phyloP scores from a whole-genome alignment of 345 rosid species.

The Gossypium thurberi region DNA sequence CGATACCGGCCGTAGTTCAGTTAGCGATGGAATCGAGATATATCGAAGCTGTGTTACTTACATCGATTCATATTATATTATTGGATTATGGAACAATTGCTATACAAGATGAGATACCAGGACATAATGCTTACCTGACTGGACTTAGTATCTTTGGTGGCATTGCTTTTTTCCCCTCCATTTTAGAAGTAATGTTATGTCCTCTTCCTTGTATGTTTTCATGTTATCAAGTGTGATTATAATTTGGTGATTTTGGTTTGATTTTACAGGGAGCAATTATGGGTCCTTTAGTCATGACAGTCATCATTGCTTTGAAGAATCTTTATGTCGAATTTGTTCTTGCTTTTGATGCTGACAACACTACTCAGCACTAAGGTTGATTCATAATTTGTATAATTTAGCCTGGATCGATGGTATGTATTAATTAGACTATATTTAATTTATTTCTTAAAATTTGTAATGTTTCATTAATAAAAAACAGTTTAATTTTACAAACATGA shows the following conservation, averaged over 20 bases:
- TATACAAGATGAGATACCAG: constrained; percentile 10
- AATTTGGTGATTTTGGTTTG: background rate
- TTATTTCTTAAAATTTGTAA: no score
- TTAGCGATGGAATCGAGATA: constrained; percentile 10
- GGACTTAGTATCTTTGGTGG: constrained; percentile 10
- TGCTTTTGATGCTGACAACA: constrained; percentile 7
- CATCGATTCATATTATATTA: constrained; percentile 3
- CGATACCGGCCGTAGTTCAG: background rate
- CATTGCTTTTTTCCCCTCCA: constrained; percentile 10
- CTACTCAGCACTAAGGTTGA: background rate
- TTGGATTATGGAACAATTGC: constrained; percentile 13
- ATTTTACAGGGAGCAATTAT: constrained; percentile 9
- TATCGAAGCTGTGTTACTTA: background rate
- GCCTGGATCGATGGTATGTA: no score
- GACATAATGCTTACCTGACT: constrained; percentile 9
- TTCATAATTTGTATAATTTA: background rate
- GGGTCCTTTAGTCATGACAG: constrained; percentile 12
- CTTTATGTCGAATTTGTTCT: constrained; percentile 9
- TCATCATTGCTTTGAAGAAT: constrained; percentile 14
- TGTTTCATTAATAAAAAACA: no score
- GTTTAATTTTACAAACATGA: no score
- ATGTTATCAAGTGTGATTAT: background rate
- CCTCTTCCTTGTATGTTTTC: background rate
- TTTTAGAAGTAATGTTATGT: background rate
- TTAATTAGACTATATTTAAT: no score